These are phyloP conservation scores for Infundibulicybe gibba DNA, from an alignment of 768 basidiomycete genomes.

Conservation along the genomic window DNA sequence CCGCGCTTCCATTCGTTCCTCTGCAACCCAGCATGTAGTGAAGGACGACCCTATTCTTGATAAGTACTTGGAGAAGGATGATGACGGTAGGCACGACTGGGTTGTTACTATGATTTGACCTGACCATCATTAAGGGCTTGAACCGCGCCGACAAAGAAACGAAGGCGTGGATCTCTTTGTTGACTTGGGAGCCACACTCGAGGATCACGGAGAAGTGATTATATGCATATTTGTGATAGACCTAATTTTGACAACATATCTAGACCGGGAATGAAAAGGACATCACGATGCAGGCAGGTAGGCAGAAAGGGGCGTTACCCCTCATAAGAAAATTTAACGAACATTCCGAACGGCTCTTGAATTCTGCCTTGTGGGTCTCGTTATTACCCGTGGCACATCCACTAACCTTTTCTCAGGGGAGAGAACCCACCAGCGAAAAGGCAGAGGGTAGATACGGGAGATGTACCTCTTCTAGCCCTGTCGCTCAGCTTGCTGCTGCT, in stretches of 20 bases:
- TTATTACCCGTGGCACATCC: not conserved
- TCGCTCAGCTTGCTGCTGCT: not conserved
- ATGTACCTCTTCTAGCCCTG: conserved; percentile 28
- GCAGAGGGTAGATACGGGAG: conserved; percentile 39
- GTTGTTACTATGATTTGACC: not conserved
- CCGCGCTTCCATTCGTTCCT: conserved; percentile 87
- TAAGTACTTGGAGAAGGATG: conserved; percentile 92
- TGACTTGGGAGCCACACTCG: conserved; percentile 82
- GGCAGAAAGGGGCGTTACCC: conserved; percentile 82
- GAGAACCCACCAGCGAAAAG: conserved; percentile 60
- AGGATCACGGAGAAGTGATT: conserved; percentile 85
- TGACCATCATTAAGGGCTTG: conserved; percentile 50
- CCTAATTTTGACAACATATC: not conserved
- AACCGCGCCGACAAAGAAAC: conserved; percentile 68
- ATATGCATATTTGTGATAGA: conserved; percentile 1
- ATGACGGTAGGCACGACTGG: conserved; percentile 65
- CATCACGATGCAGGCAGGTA: conserved; percentile 93
- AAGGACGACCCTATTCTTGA: conserved; percentile 94
- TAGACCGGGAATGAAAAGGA: conserved; percentile 90
- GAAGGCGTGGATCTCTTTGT: conserved; percentile 75
- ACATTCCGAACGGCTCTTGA: conserved; percentile 87
- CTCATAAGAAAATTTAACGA: conserved; percentile 97
- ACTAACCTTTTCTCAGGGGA: conserved; percentile 33
- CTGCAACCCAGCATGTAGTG: conserved; percentile 78
- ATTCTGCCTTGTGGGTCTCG: conserved; percentile 61